phyloP scores from a whole-genome alignment of 2,329 filamentous ascomycete genomes.

The Coniella vitis region DNA sequence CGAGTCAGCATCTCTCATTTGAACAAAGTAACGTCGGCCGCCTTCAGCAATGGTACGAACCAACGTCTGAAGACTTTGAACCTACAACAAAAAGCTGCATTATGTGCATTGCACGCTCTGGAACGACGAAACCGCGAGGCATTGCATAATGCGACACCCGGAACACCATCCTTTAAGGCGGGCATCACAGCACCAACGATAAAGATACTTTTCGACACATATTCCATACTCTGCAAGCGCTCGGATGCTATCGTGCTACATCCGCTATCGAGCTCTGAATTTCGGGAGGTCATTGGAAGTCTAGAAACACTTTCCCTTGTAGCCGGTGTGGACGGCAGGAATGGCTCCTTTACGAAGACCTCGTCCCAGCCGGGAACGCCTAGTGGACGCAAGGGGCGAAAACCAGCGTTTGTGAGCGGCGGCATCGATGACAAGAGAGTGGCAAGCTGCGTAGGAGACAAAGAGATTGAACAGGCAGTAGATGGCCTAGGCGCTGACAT shows the following conservation, averaged over 20 bases:
- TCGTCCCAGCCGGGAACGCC: conserved; percentile 51
- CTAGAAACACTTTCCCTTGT: conserved; percentile 83
- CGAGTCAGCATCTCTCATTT: conserved; percentile 85
- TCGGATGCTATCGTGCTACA: conserved; percentile 72
- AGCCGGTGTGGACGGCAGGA: conserved; percentile 62
- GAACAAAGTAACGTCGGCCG: conserved; percentile 81
- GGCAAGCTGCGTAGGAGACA: conserved; percentile 72
- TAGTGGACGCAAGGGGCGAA: conserved; percentile 56
- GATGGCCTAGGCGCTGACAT: conserved; percentile 56
- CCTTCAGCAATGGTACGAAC: conserved; percentile 81
- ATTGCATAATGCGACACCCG: conserved; percentile 31
- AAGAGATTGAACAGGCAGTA: conserved; percentile 67
- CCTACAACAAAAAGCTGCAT: conserved; percentile 89
- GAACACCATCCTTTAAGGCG: conserved; percentile 49
- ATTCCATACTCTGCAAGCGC: conserved; percentile 72
- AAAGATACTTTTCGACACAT: conserved; percentile 77
- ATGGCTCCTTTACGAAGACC: conserved; percentile 52
- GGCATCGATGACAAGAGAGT: conserved; percentile 68
- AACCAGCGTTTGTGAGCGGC: conserved; percentile 42
- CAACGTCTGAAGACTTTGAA: conserved; percentile 85
- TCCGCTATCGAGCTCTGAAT: conserved; percentile 84
- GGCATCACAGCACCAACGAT: conserved; percentile 65
- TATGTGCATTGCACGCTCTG: conserved; percentile 83
- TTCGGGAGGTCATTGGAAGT: conserved; percentile 84
- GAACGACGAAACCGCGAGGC: conserved; percentile 63